These are phyloP conservation scores for Globisporangium polare DNA, from an alignment of 352 stramenopile genomes.

Conservation along the genomic window DNA sequence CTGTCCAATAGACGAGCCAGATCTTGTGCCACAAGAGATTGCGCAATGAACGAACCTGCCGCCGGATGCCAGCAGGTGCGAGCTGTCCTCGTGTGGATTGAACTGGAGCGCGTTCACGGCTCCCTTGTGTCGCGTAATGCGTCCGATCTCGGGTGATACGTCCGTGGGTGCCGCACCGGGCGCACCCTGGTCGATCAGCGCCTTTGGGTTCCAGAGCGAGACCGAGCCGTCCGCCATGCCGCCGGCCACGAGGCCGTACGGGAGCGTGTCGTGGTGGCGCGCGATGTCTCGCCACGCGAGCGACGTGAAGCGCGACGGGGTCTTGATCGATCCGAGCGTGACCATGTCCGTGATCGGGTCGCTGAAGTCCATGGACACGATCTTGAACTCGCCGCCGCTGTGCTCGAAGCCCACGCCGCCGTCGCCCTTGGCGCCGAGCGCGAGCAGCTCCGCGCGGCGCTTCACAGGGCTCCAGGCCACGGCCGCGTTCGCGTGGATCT, in stretches of 20 bases:
- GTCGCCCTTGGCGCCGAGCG: constrained; percentile 92
- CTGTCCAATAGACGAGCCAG: not conserved
- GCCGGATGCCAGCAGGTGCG: constrained; percentile 92
- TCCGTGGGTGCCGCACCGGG: constrained; percentile 27
- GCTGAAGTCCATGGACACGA: constrained; percentile 93
- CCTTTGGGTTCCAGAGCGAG: constrained; percentile 94
- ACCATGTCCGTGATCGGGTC: constrained; percentile 62
- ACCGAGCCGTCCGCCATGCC: constrained; percentile 97
- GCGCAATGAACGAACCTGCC: constrained; percentile 38
- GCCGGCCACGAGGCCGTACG: constrained; percentile 92
- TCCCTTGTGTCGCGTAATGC: constrained; percentile 84
- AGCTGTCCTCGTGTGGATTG: constrained; percentile 92
- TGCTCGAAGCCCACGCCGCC: constrained; percentile 96
- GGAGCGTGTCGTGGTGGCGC: constrained; percentile 68
- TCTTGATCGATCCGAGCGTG: constrained; percentile 88
- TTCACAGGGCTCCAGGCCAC: constrained; percentile 87
- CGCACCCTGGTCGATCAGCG: constrained; percentile 62
- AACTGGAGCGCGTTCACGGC: constrained; percentile 94
- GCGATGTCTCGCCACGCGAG: constrained; percentile 91
- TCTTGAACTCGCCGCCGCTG: constrained; percentile 95
- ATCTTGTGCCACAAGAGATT: not conserved
- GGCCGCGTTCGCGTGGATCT: constrained; percentile 86
- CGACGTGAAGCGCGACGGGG: constrained; percentile 89
- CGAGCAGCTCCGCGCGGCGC: constrained; percentile 69
- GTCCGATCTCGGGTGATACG: constrained; percentile 64